Evolutionary conservation across 2,329 filamentous ascomycete species (phyloP).

Genomic region (Cryphonectria radicalis): DNA sequence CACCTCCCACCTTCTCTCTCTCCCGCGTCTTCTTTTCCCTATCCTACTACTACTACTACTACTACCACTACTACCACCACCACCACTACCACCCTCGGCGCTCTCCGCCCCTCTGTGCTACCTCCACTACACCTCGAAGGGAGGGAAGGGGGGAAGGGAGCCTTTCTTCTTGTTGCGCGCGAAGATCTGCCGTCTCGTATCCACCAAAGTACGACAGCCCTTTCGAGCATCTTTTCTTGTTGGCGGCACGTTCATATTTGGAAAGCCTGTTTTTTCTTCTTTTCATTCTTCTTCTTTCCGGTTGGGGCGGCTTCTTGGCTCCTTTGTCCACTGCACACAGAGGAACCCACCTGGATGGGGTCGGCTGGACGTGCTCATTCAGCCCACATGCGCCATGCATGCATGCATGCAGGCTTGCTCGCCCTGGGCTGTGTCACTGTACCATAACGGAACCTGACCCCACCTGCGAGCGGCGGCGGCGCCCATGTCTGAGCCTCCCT

Average conservation of each 20-base stretch:
- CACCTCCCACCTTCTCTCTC: no score
- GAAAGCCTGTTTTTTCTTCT: not conserved
- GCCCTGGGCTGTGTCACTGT: constrained; percentile 1
- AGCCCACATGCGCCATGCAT: not conserved
- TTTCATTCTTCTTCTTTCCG: not conserved
- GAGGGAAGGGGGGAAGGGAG: not conserved
- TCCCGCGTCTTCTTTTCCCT: not conserved
- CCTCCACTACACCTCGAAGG: not conserved
- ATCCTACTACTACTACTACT: not conserved
- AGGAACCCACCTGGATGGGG: not conserved
- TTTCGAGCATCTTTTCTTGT: not conserved
- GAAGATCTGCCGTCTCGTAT: not conserved
- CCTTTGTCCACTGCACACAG: constrained; percentile 1
- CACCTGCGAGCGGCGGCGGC: not conserved
- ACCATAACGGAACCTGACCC: not conserved
- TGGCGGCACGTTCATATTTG: not conserved
- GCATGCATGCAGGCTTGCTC: not conserved
- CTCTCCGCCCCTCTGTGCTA: not conserved
- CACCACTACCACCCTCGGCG: not conserved
- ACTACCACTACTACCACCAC: not conserved
- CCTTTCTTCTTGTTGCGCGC: not conserved
- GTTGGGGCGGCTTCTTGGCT: not conserved
- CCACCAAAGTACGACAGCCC: not conserved
- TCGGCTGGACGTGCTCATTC: not conserved
- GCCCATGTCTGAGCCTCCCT: not conserved